Conservation (phyloP, 139 green algal genomes). For the Pleodorina starrii region DNA sequence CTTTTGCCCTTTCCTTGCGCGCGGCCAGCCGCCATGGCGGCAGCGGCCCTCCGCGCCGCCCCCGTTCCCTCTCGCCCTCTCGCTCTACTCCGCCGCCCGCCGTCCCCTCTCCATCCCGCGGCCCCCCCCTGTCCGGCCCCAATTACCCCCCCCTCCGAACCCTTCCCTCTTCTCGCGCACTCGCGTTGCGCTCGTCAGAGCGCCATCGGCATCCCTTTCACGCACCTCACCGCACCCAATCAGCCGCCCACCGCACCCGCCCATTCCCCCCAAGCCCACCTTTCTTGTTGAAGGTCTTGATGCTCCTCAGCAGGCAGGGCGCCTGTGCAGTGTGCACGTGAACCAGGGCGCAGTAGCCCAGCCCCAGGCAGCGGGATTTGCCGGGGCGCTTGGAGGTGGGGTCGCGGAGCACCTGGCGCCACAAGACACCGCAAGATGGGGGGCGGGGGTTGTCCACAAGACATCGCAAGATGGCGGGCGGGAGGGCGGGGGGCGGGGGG, state of each 20-base stretch:
- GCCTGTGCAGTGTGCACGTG: conserved; percentile 85
- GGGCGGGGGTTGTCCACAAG: too few relatives aligned
- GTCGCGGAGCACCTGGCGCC: conserved; percentile 19
- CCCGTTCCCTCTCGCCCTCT: too few relatives aligned
- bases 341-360: conserved; percentile 77
- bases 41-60: too few relatives aligned
- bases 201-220: too few relatives aligned
- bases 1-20: too few relatives aligned
- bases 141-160: too few relatives aligned
- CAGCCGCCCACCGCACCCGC: background rate
- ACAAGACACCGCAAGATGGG: background rate
- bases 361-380: conserved; percentile 74
- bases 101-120: too few relatives aligned
- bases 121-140: too few relatives aligned
- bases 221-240: background rate
- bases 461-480: background rate
- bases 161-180: too few relatives aligned
- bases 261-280: background rate
- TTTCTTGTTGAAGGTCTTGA: conserved; percentile 47
- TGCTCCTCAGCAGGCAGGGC: conserved; percentile 78
- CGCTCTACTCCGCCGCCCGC: too few relatives aligned
- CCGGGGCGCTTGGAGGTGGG: conserved; percentile 29
- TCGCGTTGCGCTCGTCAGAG: too few relatives aligned
- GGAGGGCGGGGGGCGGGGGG: background rate
- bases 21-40: too few relatives aligned